Base-by-base conservation (phyloP, 176 grass and related monocot species). In the Eragrostis curvula region DNA sequence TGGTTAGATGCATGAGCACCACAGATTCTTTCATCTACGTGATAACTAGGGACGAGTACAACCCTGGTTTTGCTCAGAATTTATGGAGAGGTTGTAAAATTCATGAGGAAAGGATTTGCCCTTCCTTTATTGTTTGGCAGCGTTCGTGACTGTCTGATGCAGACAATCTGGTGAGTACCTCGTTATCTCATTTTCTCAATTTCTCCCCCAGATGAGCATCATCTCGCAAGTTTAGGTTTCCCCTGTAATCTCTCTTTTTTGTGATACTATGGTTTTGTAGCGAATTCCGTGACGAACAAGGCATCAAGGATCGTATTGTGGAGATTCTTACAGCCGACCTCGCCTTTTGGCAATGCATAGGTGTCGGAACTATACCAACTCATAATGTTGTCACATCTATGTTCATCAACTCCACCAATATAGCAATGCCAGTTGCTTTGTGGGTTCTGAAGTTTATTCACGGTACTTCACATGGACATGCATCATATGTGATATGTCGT, bases 1-100 rank as follows among this genome's bases (percentile, higher is more conserved):
- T 32, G 0, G 68, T 86, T 6, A 0, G 69, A 15, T 92, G 90
- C 70, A 13, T 83, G 23, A 77, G 74, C 25, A 58, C 45, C 2
- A 60, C 12, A 0, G 0, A 61, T 24, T 78, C 67, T 13, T 92
- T 89, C 39, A 80, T 92, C 9, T 88, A 86, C 7, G 46, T 86
- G 16, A 0, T 28, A 0, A 13, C 5, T 27, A 1, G 0, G 0
- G 0, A 0, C 43, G 6, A 45, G 8, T 1, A 10, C 21, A 3
- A 11, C 32, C 32, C 32, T 36, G 32, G 32, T 12, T 0, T 0
- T 5, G 15, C 73, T 42, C 0, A 1, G 0, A 3, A 3, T 20
- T 44, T 92, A n/a, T n/a, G n/a, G n/a, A n/a, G n/a, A n/a, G 4
- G 51, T 50, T 20, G 30, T 70, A 1, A 63, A 68, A 11, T 9